phyloP scores from a whole-genome alignment of 2,329 filamentous ascomycete genomes.

The Colletotrichum sp. region DNA sequence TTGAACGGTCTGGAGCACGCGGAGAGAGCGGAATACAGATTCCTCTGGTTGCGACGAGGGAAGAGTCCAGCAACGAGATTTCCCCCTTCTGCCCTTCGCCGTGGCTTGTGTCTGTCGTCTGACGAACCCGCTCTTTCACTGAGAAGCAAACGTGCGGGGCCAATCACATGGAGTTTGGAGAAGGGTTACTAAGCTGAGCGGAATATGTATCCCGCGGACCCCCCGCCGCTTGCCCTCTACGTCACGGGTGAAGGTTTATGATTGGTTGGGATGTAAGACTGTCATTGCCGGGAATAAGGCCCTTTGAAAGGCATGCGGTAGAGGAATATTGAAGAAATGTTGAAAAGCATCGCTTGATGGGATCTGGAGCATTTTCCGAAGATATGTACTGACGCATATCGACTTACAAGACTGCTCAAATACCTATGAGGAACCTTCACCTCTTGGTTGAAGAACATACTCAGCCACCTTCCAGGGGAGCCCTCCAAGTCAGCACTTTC shows the following conservation, averaged over 20 bases:
- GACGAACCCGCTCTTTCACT: neutral
- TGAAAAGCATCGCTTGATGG: neutral
- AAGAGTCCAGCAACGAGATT: neutral
- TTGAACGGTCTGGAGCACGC: neutral
- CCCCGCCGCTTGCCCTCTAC: neutral
- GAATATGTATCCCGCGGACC: slow-evolving; percentile 6
- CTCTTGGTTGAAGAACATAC: fast-evolving
- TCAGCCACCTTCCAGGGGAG: fast-evolving
- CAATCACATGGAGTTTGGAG: neutral
- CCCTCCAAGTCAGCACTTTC: neutral
- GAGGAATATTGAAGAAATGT: neutral
- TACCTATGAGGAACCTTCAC: fast-evolving
- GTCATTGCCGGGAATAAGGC: neutral
- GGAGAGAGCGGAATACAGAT: neutral
- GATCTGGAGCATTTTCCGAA: neutral
- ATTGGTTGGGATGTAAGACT: neutral
- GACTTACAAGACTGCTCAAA: neutral
- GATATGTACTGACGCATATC: neutral
- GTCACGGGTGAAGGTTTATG: neutral
- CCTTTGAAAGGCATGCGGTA: neutral
- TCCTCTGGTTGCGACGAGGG: neutral
- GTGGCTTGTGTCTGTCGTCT: neutral
- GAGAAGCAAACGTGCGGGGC: neutral
- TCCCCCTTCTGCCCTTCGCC: neutral
- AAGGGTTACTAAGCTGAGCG: neutral